Conservation (phyloP, 1,284 basidiomycete genomes). For the Inonotus obliquus region DNA sequence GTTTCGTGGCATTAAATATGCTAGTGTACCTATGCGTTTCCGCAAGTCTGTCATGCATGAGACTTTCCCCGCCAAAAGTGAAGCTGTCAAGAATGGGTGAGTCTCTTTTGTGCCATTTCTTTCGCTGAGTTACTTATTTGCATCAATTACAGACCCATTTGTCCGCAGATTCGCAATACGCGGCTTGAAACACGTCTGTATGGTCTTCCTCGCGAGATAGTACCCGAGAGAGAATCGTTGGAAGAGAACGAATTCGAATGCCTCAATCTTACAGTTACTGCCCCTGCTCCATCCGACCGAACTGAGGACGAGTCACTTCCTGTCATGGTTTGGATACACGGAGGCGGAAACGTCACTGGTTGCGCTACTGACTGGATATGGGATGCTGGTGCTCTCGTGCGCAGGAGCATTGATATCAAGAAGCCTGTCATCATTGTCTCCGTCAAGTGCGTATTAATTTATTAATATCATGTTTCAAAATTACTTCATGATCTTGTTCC, state of each 20-base stretch:
- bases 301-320: slow-evolving; percentile 38
- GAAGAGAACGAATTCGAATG: slow-evolving; percentile 65
- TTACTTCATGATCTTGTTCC: slow-evolving; percentile 4
- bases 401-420: slow-evolving; percentile 52
- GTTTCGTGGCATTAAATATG: slow-evolving; percentile 72
- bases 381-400: slow-evolving; percentile 64
- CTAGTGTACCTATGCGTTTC: slow-evolving; percentile 65
- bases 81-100: slow-evolving; percentile 63
- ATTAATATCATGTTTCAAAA: background rate
- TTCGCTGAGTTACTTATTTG: background rate
- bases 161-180: slow-evolving; percentile 54
- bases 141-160: slow-evolving; percentile 54
- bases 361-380: slow-evolving; percentile 72
- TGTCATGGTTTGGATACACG: slow-evolving; percentile 78
- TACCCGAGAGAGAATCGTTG: slow-evolving; percentile 49
- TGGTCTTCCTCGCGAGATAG: slow-evolving; percentile 48
- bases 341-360: slow-evolving; percentile 59
- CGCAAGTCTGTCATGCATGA: slow-evolving; percentile 59
- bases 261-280: slow-evolving; percentile 72
- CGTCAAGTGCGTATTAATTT: slow-evolving; percentile 56
- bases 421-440: slow-evolving; percentile 68
- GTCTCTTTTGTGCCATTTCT: slow-evolving; percentile 12
- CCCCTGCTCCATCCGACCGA: slow-evolving; percentile 44
- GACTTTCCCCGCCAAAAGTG: slow-evolving; percentile 49
- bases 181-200: slow-evolving; percentile 57